phyloP scores from a whole-genome alignment of 2,329 filamentous ascomycete genomes.

The Dactylellina haptotyla region DNA sequence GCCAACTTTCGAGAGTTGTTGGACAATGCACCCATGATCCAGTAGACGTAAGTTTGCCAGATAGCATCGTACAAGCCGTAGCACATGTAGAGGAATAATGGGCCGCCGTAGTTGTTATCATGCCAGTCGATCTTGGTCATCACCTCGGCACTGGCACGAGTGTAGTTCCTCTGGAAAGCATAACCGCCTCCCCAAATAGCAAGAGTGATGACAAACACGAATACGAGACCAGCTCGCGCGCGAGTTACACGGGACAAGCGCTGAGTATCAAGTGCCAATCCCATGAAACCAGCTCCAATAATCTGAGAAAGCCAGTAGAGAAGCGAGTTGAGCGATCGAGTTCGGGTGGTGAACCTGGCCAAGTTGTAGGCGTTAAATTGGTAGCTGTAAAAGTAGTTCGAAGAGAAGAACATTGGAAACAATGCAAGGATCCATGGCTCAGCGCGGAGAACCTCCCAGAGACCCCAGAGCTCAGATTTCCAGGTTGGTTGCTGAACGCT shows the following conservation, averaged over 20 bases:
- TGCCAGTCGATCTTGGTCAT: slow-evolving; percentile 73
- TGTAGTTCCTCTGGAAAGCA: slow-evolving; percentile 70
- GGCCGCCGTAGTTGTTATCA: slow-evolving; percentile 73
- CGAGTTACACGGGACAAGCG: slow-evolving; percentile 64
- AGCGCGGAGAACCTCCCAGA: slow-evolving; percentile 75
- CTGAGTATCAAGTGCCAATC: slow-evolving; percentile 64
- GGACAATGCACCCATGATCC: slow-evolving; percentile 91
- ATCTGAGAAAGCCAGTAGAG: slow-evolving; percentile 70
- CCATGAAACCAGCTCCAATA: slow-evolving; percentile 66
- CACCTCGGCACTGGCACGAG: slow-evolving; percentile 65
- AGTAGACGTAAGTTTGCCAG: slow-evolving; percentile 92
- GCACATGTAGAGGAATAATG: slow-evolving; percentile 76
- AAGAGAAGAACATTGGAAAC: slow-evolving; percentile 68
- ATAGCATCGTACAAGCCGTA: slow-evolving; percentile 78
- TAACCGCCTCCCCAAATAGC: slow-evolving; percentile 71
- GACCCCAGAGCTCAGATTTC: slow-evolving; percentile 79
- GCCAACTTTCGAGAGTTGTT: slow-evolving; percentile 92
- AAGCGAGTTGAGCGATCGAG: slow-evolving; percentile 67
- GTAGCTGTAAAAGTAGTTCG: slow-evolving; percentile 69
- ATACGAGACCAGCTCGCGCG: slow-evolving; percentile 64
- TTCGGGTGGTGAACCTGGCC: slow-evolving; percentile 67
- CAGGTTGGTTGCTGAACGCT: slow-evolving; percentile 91
- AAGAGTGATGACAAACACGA: slow-evolving; percentile 66
- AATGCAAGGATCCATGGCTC: slow-evolving; percentile 72
- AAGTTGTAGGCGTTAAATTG: slow-evolving; percentile 69